Base-by-base conservation (phyloP, 2,329 filamentous ascomycete genomes). In the Ceratocystis colombiana region DNA sequence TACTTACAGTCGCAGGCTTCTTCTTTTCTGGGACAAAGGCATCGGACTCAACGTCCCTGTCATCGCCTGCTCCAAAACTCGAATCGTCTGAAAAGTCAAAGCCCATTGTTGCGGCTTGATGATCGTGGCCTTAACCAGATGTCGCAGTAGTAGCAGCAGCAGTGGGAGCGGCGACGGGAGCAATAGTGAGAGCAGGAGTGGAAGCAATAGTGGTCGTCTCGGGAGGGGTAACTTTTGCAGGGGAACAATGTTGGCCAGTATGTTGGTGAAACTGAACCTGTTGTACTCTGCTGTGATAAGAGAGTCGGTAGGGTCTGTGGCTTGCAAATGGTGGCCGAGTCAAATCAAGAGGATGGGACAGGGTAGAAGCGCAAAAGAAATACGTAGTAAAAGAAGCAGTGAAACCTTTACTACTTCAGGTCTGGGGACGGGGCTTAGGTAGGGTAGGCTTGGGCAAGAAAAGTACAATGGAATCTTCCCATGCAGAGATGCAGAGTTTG, bases 21-120 rank as follows among this genome's bases (percentile, higher is more conserved):
- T 68, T 61, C 3, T 53, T 61, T 37, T 68, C 71, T n/a, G 77
- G 77, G 63, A 73, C 74, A 67, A 72, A 79, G 70, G 71, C 76
- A 66, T 78, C 77, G 25, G 77, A 78, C 67, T 78, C 77, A 45
- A 77, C 75, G 30, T 65, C 65, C 15, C 44, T 53, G 46, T 55
- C 68, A 22, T 53, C 68, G 78, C 84, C 83, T 69, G 78, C 77
- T 67, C 80, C 80, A 48, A 84, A 84, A 1, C 78, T 78, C 74
- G 82, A 87, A 69, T 85, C 84, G 66, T 84, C 82, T 75, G 84
- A 80, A 55, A 76, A 76, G 68, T 84, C 81, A 69, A 79, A 83
- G 71, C 81, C 79, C 82, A 84, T 84, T 20, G 48, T 12, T 8
- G 48, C 48, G 45, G 45, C 45, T 48, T 48, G 17, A 20, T 62